phyloP scores from a whole-genome alignment of 305 asterid genomes.

The Plantago coronopus region DNA sequence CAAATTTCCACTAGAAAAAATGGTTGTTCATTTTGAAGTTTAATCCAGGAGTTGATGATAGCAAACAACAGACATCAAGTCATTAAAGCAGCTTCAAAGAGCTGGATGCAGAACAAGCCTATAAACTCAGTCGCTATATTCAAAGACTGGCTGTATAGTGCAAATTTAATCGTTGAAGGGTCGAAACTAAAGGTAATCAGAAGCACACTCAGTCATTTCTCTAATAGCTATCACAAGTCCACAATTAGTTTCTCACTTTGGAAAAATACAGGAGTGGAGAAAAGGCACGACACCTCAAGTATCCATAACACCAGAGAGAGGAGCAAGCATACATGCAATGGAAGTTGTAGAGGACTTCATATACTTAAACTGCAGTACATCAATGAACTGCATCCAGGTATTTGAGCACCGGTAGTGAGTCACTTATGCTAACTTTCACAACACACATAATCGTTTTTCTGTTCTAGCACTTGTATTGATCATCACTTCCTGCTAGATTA shows the following conservation, averaged over 20 bases:
- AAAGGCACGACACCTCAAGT: conserved; percentile 52
- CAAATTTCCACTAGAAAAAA: background rate
- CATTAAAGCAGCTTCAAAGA: conserved; percentile 65
- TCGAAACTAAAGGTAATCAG: conserved; percentile 61
- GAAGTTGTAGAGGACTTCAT: conserved; percentile 91
- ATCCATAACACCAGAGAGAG: conserved; percentile 56
- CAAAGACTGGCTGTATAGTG: conserved; percentile 77
- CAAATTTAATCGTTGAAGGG: conserved; percentile 56
- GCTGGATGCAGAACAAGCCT: conserved; percentile 76
- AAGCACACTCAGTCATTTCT: background rate
- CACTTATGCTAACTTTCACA: background rate
- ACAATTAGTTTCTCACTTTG: conserved; percentile 4
- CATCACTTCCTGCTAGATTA: no score
- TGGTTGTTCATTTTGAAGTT: background rate
- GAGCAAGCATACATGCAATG: conserved; percentile 63
- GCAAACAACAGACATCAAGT: conserved; percentile 61
- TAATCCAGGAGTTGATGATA: conserved; percentile 54
- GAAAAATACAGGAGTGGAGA: conserved; percentile 73
- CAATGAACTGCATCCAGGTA: conserved; percentile 80
- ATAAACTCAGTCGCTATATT: conserved; percentile 54
- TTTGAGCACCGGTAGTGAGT: background rate
- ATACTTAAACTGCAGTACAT: conserved; percentile 59
- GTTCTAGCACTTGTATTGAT: background rate
- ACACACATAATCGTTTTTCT: background rate
- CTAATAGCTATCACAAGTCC: background rate